Conservation (phyloP, 208 protist genomes). For the Leishmania martiniquensis region DNA sequence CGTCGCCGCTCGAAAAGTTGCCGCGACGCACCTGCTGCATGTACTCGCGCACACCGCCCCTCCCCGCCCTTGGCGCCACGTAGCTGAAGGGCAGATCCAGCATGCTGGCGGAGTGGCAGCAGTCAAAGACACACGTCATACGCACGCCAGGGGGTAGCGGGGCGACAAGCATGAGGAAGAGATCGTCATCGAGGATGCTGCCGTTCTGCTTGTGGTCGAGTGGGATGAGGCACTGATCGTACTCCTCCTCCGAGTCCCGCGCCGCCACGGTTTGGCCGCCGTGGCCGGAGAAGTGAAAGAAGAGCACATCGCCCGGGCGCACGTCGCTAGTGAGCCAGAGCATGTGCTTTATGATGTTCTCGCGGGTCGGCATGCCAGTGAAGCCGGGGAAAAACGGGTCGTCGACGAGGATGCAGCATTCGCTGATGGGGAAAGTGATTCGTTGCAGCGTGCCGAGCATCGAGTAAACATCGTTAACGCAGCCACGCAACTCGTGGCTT, state of each 20-base stretch:
- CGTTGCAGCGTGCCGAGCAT: conserved; percentile 83
- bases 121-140: conserved; percentile 94
- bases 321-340: conserved; percentile 79
- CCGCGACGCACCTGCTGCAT: conserved; percentile 70
- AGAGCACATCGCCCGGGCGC: conserved; percentile 88
- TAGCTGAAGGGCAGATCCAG: conserved; percentile 92
- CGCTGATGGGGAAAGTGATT: conserved; percentile 80
- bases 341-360: conserved; percentile 88
- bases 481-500: conserved; percentile 65
- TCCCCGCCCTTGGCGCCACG: conserved; percentile 35
- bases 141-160: conserved; percentile 77
- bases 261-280: conserved; percentile 65
- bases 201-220: conserved; percentile 72
- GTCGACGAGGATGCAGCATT: conserved; percentile 90
- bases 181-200: conserved; percentile 90
- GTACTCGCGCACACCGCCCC: conserved; percentile 23
- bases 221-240: conserved; percentile 87
- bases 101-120: conserved; percentile 92
- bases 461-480: conserved; percentile 85
- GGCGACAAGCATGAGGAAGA: conserved; percentile 80
- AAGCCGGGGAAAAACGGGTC: conserved; percentile 76
- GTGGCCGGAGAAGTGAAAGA: conserved; percentile 93
- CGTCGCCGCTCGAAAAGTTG: conserved; percentile 84
- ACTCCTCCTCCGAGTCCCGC: conserved; percentile 65
- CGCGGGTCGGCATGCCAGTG: conserved; percentile 73